Base-by-base conservation (phyloP, 208 protist genomes). In the Herpetomonas tarakana region DNA sequence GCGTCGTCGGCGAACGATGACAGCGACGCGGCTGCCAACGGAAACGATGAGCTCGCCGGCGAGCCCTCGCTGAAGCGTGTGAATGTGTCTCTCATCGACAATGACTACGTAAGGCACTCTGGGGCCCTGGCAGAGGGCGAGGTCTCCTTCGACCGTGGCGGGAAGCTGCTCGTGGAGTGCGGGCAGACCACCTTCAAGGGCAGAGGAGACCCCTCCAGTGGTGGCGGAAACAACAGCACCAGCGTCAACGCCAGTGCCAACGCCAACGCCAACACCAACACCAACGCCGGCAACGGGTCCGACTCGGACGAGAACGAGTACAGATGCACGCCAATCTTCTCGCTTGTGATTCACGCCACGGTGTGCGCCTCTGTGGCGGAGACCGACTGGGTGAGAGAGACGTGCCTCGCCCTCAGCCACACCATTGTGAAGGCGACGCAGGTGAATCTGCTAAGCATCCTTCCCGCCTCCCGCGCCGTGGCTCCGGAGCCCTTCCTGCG, bases 371-470 rank as follows among this genome's bases (percentile, higher is more conserved):
- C 45, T 31, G 76, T 74, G 45, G 80, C 86, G 51, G 67, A 68
- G 57, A 74, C 73, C n/a, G 65, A 84, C 59, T 93, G 86, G 86
- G 63, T 93, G 59, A 66, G 71, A 19, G 83, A 86, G 28, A 90
- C 85, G 53, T 88, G 74, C 62, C 52, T 78, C 31, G 79, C 83
- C 2, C 71, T 93, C 21, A 79, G 69, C 66, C 65, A 83, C 16
- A 77, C 83, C 19, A 86, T 87, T 41, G 65, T 93, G 21, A 61
- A 65, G 26, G 78, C 80, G 47, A 76, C 65, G 22, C 53, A 73
- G 26, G 52, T 63, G 29, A 65, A 67, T 0, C 53, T 83, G 25
- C 50, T 78, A 0, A 62, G 31, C 27, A 50, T 66, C 4, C 50
- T 70, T 19, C 58, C 60, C 47, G 39, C 74, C 44, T 19, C 53